Percentiles rank a stretch among this genome's conserved stretches.
These are phyloP conservation scores for Fusarium coicis DNA, from an alignment of 2,329 filamentous ascomycete genomes.

Conservation along the genomic window DNA sequence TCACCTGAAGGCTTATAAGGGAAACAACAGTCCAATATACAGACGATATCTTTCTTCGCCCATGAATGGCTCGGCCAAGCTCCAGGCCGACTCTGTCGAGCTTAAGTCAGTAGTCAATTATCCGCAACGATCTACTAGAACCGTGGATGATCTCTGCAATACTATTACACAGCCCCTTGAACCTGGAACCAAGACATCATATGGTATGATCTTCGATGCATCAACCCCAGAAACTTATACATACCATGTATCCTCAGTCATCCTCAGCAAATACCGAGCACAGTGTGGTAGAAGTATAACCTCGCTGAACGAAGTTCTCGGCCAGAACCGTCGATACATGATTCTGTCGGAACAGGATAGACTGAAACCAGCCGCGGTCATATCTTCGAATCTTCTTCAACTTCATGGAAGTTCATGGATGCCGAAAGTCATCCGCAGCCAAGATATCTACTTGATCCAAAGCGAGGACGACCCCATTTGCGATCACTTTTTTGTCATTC, in stretches of 20 bases:
- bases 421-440: background rate
- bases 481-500: background rate
- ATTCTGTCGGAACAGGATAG: background rate
- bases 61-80: background rate
- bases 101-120: background rate
- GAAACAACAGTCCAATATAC: accelerated
- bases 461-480: background rate
- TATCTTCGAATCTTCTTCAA: background rate
- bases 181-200: background rate
- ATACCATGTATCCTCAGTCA: background rate
- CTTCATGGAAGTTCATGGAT: background rate
- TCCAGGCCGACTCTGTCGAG: background rate
- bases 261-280: background rate
- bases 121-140: accelerated
- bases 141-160: background rate
- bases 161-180: background rate
- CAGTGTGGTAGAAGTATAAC: background rate
- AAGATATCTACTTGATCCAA: background rate
- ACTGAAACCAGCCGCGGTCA: background rate
- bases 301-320: background rate
- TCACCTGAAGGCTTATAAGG: background rate
- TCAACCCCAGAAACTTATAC: background rate
- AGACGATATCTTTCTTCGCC: background rate
- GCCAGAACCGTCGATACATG: background rate
- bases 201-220: background rate